Percentiles rank a stretch among this genome's conserved stretches.
Evolutionary conservation across 306 rosid species (phyloP).

Genomic region (Glycine tomentella): DNA sequence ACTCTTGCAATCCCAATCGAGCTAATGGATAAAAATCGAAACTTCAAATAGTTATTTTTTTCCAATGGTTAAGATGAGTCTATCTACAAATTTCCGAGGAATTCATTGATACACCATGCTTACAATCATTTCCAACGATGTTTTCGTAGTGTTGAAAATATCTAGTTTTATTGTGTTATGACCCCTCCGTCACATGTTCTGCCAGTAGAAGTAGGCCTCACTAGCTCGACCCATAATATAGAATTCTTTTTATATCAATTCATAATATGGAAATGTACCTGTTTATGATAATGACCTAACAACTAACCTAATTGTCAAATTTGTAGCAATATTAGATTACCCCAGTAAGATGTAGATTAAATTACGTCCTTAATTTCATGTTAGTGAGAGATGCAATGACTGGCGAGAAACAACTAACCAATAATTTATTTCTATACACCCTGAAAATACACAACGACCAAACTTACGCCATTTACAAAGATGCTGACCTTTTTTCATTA

Average conservation of each 20-base stretch:
- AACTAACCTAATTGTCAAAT: background rate
- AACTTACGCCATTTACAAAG: slow-evolving; percentile 18
- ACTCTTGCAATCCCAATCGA: background rate
- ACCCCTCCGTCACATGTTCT: slow-evolving; percentile 29
- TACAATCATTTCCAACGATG: slow-evolving; percentile 7
- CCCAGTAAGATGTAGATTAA: slow-evolving; percentile 21
- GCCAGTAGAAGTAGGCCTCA: background rate
- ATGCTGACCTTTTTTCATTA: background rate
- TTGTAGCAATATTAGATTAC: background rate
- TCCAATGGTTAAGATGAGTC: background rate
- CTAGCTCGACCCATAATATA: background rate
- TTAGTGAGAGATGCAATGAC: slow-evolving; percentile 10
- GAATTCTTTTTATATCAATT: background rate
- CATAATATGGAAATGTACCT: slow-evolving; percentile 3
- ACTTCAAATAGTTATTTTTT: too few species aligned
- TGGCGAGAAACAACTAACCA: slow-evolving; percentile 14
- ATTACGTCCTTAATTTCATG: background rate
- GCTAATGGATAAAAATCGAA: background rate
- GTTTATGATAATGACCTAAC: background rate
- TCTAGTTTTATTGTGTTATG: background rate
- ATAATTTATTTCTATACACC: slow-evolving; percentile 49
- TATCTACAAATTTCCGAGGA: background rate
- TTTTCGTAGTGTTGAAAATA: slow-evolving; percentile 21
- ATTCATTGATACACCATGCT: background rate
- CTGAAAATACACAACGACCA: slow-evolving; percentile 47